Percentiles rank a stretch among this genome's conserved stretches.
phyloP scores from a whole-genome alignment of 164 flowering plant genomes.

The Chimonanthus salicifolius region DNA sequence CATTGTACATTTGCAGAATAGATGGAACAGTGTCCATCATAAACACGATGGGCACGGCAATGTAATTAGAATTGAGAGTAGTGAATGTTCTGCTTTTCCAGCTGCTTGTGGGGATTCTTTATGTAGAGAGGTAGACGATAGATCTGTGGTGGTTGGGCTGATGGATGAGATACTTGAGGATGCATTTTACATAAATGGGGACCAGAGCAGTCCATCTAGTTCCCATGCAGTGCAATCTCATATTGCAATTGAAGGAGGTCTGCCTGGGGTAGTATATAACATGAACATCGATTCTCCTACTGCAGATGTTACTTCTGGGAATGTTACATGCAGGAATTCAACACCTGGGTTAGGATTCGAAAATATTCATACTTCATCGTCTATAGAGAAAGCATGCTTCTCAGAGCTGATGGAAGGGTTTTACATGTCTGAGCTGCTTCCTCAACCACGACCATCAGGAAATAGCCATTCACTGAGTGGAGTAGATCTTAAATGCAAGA shows the following conservation, averaged over 20 bases:
- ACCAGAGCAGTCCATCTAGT: conserved; percentile 19
- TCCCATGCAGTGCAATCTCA: conserved; percentile 21
- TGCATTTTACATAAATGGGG: conserved; percentile 51
- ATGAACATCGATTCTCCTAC: conserved; percentile 13
- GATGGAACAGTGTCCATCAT: conserved; percentile 72
- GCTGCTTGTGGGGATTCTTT: conserved; percentile 18
- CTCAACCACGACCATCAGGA: conserved; percentile 39
- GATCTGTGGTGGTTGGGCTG: conserved; percentile 34
- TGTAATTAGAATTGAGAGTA: conserved; percentile 15
- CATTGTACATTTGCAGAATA: conserved; percentile 68
- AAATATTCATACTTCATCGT: conserved; percentile 32
- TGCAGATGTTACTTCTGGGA: conserved; percentile 17
- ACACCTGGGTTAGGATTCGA: conserved; percentile 20
- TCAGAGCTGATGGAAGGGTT: conserved; percentile 77
- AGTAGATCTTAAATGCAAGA: conserved; percentile 16
- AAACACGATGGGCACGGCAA: conserved; percentile 20
- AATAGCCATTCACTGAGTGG: conserved; percentile 17
- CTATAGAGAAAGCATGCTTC: conserved; percentile 21
- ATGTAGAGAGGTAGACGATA: conserved; percentile 16
- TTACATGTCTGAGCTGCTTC: conserved; percentile 49
- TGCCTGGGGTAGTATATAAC: conserved; percentile 23
- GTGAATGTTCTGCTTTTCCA: conserved; percentile 19
- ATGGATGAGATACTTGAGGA: conserved; percentile 89
- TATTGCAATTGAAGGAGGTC: conserved; percentile 24
- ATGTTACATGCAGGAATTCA: conserved; percentile 21